Evolutionary conservation across 495 filamentous ascomycete genomes (phyloP).

Genomic region (Aspergillus bridgeri): DNA sequence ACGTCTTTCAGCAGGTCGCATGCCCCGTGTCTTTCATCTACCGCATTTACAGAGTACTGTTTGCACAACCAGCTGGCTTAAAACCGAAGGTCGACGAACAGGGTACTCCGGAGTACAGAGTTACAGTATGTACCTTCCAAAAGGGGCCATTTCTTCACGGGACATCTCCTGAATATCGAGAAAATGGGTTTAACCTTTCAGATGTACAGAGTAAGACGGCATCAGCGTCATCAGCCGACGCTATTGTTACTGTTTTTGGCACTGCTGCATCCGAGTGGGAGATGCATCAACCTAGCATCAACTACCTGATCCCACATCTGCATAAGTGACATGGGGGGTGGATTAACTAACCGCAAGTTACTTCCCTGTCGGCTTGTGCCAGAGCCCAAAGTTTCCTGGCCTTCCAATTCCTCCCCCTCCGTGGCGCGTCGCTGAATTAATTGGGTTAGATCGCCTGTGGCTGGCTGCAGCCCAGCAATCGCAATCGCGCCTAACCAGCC

Average conservation of each 20-base stretch:
- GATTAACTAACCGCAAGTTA: not conserved
- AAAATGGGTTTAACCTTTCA: no score
- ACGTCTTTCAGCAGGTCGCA: not conserved
- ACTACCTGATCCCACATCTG: slow-evolving; percentile 12
- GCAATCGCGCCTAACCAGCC: slow-evolving; percentile 22
- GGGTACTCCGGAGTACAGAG: no score
- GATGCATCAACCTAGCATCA: slow-evolving; percentile 5
- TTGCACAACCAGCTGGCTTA: not conserved
- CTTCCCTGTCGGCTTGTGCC: not conserved
- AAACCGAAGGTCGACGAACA: not conserved
- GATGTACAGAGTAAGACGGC: slow-evolving; percentile 2
- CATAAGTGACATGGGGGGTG: slow-evolving; percentile 15
- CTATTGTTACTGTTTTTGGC: slow-evolving; percentile 20
- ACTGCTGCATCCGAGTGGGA: slow-evolving; percentile 8
- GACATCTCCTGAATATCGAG: not conserved
- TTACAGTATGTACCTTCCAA: not conserved
- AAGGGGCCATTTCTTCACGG: not conserved
- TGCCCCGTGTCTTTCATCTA: not conserved
- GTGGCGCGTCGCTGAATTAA: not conserved
- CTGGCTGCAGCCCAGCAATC: slow-evolving; percentile 20
- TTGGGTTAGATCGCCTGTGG: slow-evolving; percentile 12
- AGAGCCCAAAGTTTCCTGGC: not conserved
- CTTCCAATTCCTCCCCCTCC: not conserved
- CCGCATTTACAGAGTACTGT: no score
- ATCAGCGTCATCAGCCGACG: slow-evolving; percentile 11